Conservation (phyloP, 345 rosid species). For the Salix exigua region DNA sequence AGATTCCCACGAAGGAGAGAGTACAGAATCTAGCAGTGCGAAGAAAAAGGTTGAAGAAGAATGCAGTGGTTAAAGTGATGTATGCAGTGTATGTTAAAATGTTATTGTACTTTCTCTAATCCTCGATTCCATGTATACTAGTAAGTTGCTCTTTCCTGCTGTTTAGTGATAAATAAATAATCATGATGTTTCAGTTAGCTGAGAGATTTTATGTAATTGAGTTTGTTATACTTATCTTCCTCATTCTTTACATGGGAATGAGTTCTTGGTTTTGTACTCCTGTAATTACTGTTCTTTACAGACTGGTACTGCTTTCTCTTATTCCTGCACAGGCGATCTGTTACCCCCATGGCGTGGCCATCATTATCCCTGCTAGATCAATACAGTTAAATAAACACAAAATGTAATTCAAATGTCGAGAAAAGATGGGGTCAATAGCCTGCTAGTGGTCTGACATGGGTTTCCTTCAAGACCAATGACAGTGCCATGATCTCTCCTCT, state of each 20-base stretch:
- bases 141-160: neutral
- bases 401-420: too few species aligned
- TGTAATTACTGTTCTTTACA: too few species aligned
- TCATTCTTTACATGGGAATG: too few species aligned
- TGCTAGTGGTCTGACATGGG: conserved; percentile 19
- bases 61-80: neutral
- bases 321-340: too few species aligned
- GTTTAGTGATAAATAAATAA: neutral
- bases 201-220: neutral
- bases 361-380: too few species aligned
- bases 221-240: neutral
- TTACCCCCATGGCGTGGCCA: too few species aligned
- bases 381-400: too few species aligned
- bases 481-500: conserved; percentile 41
- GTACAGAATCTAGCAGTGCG: conserved; percentile 13
- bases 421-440: too few species aligned
- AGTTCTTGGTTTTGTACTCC: neutral
- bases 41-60: conserved; percentile 9
- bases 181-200: neutral
- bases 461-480: conserved; percentile 63
- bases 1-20: conserved; percentile 11
- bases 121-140: neutral
- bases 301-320: too few species aligned
- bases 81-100: neutral
- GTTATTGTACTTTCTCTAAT: neutral